Conservation (phyloP, 257 asterid species). For the Solanum lycopersicoides region DNA sequence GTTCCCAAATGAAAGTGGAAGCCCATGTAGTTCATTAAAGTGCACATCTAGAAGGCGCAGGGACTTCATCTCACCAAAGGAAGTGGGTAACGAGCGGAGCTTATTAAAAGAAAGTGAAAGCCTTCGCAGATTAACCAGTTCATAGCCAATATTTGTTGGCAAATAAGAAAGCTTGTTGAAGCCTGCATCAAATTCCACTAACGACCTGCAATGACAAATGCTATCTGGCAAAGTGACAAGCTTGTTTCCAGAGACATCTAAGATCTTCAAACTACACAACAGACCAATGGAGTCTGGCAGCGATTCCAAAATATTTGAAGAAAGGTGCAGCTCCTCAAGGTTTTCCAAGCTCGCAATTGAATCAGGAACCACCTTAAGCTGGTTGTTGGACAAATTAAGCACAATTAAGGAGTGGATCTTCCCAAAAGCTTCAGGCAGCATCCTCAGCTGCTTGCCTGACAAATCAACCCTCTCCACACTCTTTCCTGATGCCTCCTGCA, state of each 20-base stretch:
- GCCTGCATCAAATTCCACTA: constrained; percentile 66
- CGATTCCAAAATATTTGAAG: constrained; percentile 52
- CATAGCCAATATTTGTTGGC: constrained; percentile 81
- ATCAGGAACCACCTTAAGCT: constrained; percentile 69
- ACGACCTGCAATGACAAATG: constrained; percentile 80
- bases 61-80: constrained; percentile 76
- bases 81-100: constrained; percentile 69
- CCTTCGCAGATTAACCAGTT: constrained; percentile 43
- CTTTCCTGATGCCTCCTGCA: constrained; percentile 60
- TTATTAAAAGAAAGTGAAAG: constrained; percentile 64
- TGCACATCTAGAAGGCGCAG: constrained; percentile 44
- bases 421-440: constrained; percentile 82
- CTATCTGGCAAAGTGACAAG: constrained; percentile 76
- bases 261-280: constrained; percentile 44
- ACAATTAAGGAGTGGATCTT: constrained; percentile 38
- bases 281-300: constrained; percentile 78
- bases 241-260: constrained; percentile 72
- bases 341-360: constrained; percentile 61
- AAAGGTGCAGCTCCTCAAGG: constrained; percentile 74
- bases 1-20: constrained; percentile 60
- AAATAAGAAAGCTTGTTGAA: constrained; percentile 70
- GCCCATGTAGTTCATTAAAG: constrained; percentile 75
- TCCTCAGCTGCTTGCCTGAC: constrained; percentile 41
- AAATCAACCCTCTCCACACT: constrained; percentile 51
- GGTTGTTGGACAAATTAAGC: constrained; percentile 68